phyloP scores from a whole-genome alignment of 768 basidiomycete genomes.

The Leccinum longicurvipes region DNA sequence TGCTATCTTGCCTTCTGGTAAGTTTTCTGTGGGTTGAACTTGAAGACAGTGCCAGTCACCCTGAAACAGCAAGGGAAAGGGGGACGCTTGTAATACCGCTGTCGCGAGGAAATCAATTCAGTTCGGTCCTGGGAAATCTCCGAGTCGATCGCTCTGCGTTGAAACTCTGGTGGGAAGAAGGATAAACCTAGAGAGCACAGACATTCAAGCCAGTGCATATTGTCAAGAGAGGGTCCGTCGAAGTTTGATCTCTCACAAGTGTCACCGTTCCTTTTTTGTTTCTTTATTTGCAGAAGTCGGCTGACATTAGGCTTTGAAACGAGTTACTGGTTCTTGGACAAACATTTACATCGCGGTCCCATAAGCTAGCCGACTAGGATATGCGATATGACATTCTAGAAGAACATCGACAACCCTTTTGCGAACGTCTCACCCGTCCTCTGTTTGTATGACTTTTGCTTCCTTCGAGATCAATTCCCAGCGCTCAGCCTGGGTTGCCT shows the following conservation, averaged over 20 bases:
- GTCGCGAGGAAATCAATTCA: not conserved
- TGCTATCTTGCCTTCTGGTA: conserved; percentile 76
- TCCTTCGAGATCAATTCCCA: not conserved
- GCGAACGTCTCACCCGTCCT: not conserved
- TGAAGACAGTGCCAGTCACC: conserved; percentile 1
- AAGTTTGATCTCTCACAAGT: not conserved
- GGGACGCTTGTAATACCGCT: not conserved
- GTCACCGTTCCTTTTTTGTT: not conserved
- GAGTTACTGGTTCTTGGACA: not conserved
- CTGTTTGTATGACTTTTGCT: not conserved
- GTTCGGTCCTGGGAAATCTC: not conserved
- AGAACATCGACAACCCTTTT: not conserved
- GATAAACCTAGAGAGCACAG: not conserved
- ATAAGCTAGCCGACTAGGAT: not conserved
- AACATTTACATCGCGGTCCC: not conserved
- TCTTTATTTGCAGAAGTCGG: not conserved
- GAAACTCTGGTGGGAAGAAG: not conserved
- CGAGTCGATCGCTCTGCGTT: not conserved
- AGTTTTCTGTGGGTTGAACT: not conserved
- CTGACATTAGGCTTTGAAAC: conserved; percentile 1
- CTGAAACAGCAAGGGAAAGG: conserved; percentile 3
- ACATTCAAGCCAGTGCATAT: not conserved
- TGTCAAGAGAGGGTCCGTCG: not conserved
- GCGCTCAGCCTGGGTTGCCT: too few relatives aligned
- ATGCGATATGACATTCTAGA: not conserved